Conservation (phyloP, 2,329 filamentous ascomycete genomes). For the Clonostachys rhizophaga region DNA sequence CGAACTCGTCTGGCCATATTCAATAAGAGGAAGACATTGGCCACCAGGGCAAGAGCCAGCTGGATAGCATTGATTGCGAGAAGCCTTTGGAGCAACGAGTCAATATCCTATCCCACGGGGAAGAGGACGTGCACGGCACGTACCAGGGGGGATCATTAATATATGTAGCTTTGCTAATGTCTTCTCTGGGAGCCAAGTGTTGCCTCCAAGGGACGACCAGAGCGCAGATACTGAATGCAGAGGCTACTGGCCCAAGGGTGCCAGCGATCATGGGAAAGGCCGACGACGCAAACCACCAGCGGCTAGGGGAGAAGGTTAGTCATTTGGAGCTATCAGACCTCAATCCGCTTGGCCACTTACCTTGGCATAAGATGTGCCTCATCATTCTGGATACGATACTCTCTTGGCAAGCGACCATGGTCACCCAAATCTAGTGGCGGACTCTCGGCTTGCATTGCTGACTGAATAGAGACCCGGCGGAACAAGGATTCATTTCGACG, state of each 20-base stretch:
- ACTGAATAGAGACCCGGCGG: no score
- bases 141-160: conserved; percentile 69
- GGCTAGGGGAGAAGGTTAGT: conserved; percentile 23
- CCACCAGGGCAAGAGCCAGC: conserved; percentile 67
- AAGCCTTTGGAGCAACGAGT: conserved; percentile 40
- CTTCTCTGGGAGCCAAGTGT: conserved; percentile 38
- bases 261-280: conserved; percentile 77
- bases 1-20: conserved; percentile 81
- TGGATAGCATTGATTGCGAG: conserved; percentile 74
- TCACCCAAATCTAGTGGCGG: no score
- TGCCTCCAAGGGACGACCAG: conserved; percentile 76
- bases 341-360: conserved; percentile 15
- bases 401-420: neutral
- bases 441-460: no score
- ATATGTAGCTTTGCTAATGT: conserved; percentile 42
- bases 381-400: conserved; percentile 26
- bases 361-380: conserved; percentile 38
- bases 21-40: conserved; percentile 77
- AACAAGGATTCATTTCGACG: no score
- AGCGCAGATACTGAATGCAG: conserved; percentile 81
- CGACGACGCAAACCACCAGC: conserved; percentile 61
- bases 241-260: conserved; percentile 80
- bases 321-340: no score
- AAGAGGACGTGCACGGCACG: conserved; percentile 3
- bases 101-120: no score